Conservation (phyloP, 2,329 filamentous ascomycete genomes). For the Fusarium palustre region DNA sequence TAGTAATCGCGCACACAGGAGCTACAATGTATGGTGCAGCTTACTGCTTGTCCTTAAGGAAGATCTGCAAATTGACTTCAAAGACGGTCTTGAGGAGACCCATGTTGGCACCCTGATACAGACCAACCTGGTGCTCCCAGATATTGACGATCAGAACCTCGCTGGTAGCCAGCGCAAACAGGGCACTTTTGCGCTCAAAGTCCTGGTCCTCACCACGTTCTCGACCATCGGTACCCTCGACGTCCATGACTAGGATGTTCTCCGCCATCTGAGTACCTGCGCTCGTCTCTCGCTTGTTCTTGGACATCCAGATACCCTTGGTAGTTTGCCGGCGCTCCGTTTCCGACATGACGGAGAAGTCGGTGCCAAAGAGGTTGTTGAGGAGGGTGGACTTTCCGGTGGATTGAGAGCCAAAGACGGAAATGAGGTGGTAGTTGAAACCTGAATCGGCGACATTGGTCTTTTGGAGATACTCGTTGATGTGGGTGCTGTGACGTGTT, state of each 20-base stretch:
- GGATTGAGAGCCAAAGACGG: constrained; percentile 98
- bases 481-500: constrained; percentile 68
- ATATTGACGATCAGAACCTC: constrained; percentile 99
- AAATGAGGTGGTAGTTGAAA: constrained; percentile 99
- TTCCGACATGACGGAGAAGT: constrained; percentile 98
- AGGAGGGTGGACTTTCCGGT: constrained; percentile 98
- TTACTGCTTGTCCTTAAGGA: constrained; percentile 93
- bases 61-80: constrained; percentile 96
- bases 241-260: constrained; percentile 99
- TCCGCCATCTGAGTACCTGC: constrained; percentile 80
- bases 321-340: constrained; percentile 94
- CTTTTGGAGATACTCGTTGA: constrained; percentile 83
- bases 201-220: constrained; percentile 98
- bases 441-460: constrained; percentile 87
- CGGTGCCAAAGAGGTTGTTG: constrained; percentile 94
- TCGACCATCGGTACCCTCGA: constrained; percentile 95
- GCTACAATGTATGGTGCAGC: constrained; percentile 48
- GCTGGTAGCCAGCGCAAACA: constrained; percentile 96
- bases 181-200: constrained; percentile 97
- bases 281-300: constrained; percentile 79
- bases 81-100: constrained; percentile 98
- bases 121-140: constrained; percentile 97
- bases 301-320: constrained; percentile 99
- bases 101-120: constrained; percentile 99
- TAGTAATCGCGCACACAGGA: constrained; percentile 26